Conservation (phyloP, 169 alveolate species). For the Amoebophrya sp. region DNA sequence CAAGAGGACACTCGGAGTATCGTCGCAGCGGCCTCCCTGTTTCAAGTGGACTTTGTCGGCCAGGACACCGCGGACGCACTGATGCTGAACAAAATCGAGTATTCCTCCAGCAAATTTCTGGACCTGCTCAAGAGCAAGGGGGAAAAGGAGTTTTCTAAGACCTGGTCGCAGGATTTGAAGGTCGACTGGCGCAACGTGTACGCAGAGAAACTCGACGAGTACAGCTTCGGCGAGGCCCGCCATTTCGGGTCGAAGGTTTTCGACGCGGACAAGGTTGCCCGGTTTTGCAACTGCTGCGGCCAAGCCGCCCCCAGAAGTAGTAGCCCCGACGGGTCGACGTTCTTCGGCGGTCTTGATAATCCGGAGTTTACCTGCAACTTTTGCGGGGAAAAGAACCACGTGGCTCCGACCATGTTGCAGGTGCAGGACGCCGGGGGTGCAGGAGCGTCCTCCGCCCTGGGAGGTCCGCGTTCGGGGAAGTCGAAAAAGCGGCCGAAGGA, state of each 20-base stretch:
- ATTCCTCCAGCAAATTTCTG: neutral
- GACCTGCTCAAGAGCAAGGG: neutral
- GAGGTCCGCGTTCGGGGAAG: too few species aligned
- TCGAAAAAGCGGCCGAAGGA: neutral
- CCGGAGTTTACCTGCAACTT: neutral
- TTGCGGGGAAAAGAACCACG: slow-evolving; percentile 1
- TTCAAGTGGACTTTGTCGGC: neutral
- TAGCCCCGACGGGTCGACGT: too few species aligned
- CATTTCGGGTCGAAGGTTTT: neutral
- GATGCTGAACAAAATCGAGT: neutral
- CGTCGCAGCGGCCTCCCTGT: neutral
- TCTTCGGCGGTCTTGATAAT: neutral
- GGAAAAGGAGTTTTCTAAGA: neutral
- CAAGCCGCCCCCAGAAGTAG: neutral
- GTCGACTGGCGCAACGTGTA: neutral
- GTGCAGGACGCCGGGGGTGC: neutral
- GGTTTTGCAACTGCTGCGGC: slow-evolving; percentile 23
- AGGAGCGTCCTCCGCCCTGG: neutral
- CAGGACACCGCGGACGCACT: slow-evolving; percentile 24
- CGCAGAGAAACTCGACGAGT: slow-evolving; percentile 1
- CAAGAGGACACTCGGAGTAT: neutral
- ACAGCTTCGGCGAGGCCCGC: neutral
- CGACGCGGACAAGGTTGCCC: neutral
- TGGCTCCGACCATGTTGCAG: neutral
- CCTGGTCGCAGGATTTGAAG: neutral